A percentile compares a stretch with the other conserved stretches of the same genome.
phyloP scores from a whole-genome alignment of 257 asterid genomes.

The Nicotiana tabacum region DNA sequence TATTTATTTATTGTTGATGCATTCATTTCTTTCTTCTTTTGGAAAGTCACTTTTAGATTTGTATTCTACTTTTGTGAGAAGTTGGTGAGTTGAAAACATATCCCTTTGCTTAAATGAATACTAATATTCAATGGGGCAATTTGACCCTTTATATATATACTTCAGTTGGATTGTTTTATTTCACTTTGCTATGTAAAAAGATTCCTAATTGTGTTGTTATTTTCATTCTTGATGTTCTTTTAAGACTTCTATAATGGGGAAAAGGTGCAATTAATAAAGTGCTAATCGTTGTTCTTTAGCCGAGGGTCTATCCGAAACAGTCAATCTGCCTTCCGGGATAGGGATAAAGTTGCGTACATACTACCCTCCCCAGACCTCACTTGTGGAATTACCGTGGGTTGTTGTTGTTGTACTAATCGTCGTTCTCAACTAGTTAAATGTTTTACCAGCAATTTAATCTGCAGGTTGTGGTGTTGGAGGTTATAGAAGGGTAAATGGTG shows the following conservation, averaged over 20 bases:
- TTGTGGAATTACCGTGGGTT: too few species aligned
- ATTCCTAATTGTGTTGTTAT: too few species aligned
- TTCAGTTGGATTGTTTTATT: background rate
- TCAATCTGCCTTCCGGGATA: too few species aligned
- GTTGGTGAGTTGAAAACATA: background rate
- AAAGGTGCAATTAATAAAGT: background rate
- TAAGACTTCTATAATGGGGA: too few species aligned
- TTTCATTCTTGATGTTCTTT: too few species aligned
- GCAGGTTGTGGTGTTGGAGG: slow-evolving; percentile 42
- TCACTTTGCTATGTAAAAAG: background rate
- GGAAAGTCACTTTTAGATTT: background rate
- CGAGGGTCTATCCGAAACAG: too few species aligned
- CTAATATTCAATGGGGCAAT: background rate
- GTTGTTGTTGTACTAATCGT: too few species aligned
- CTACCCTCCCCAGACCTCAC: too few species aligned
- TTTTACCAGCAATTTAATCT: slow-evolving; percentile 19
- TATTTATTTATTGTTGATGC: too few species aligned
- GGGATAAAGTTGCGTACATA: too few species aligned
- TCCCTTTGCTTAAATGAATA: background rate
- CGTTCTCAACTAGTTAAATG: slow-evolving; percentile 6
- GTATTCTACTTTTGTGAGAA: too few species aligned
- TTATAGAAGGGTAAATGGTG: slow-evolving; percentile 27
- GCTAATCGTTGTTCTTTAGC: background rate
- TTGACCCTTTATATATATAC: background rate
- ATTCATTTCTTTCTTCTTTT: background rate